Base-by-base conservation (phyloP, 2,329 filamentous ascomycete genomes). In the Clonostachys sp. region DNA sequence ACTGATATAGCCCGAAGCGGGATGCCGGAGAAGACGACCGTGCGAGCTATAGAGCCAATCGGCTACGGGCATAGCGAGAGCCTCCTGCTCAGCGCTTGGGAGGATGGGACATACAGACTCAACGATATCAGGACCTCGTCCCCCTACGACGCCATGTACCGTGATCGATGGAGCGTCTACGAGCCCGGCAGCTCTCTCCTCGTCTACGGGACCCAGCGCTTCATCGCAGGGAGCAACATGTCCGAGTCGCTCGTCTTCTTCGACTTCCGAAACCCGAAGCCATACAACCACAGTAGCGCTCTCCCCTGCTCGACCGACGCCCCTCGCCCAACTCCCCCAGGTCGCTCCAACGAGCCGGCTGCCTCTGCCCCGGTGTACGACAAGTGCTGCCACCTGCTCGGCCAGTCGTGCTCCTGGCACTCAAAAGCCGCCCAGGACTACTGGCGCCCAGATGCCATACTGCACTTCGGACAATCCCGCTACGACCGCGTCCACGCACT, bases 31-130 rank as follows among this genome's bases (percentile, higher is more conserved):
- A 66, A 60, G 47, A 65, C 59, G 6, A 73, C 68, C 1, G 66
- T 75, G 12, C 61, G 72, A 34, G 73, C 75, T 0, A 66, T 81
- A 4, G 68, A 77, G 34, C 69, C 74, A 1, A 61, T 80, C 1
- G 57, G 65, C 13, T 54, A 58, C 3, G 58, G 57, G 12, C 63
- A 67, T 1, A 62, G 61, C 17, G 62, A 64, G 2, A 70, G 64
- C 18, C 58, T 77, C 3, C 55, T 80, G 7, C 64, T 81, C 12
- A 76, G 70, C 47, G 68, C 75, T 5, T 81, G 77, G 76, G 70
- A 74, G 41, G 75, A 80, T 46, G 77, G 77, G 9, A 77, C 71
- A 1, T 68, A 72, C 46, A 67, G 72, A 20, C 70, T 80, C 2
- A 66, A 71, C 48, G 78, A 81, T 51, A 55, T 77, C 3, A 71